phyloP scores from a whole-genome alignment of 1,139 yeast genomes.

The Yamadazyma buinensis region DNA sequence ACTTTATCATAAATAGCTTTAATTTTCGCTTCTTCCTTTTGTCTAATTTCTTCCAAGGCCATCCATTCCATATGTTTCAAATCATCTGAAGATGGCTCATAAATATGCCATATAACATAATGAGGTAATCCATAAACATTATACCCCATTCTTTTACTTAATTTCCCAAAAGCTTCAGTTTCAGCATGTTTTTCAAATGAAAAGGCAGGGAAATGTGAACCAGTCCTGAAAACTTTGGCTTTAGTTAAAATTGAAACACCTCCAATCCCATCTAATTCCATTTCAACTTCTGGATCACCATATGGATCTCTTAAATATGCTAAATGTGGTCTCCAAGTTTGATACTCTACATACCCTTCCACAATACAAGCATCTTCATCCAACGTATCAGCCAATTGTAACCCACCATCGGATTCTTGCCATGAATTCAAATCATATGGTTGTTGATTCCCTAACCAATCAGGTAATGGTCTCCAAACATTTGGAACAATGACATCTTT shows the following conservation, averaged over 20 bases:
- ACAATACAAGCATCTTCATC: conserved; percentile 89
- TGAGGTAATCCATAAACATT: conserved; percentile 83
- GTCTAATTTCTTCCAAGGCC: conserved; percentile 86
- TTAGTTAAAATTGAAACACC: conserved; percentile 83
- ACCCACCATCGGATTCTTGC: conserved; percentile 84
- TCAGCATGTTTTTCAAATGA: conserved; percentile 90
- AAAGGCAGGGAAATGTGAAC: conserved; percentile 87
- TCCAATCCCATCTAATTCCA: conserved; percentile 89
- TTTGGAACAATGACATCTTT: conserved; percentile 68
- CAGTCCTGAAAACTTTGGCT: conserved; percentile 75
- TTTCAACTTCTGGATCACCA: conserved; percentile 82
- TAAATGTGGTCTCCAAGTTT: conserved; percentile 89
- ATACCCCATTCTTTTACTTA: conserved; percentile 77
- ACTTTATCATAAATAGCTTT: conserved; percentile 69
- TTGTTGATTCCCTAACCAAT: conserved; percentile 85
- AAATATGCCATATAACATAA: conserved; percentile 89
- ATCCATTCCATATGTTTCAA: conserved; percentile 94
- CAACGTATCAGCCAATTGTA: conserved; percentile 69
- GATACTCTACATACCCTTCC: conserved; percentile 89
- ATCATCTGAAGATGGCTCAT: conserved; percentile 85
- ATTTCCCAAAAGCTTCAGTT: conserved; percentile 89
- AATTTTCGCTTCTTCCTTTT: conserved; percentile 61
- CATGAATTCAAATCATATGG: conserved; percentile 89
- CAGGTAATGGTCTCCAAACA: conserved; percentile 90
- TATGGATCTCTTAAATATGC: conserved; percentile 84